Evolutionary conservation across 257 asterid genomes (phyloP), one percentile per base, ranked within the genome.

Genomic region (Datura wrightii): DNA sequence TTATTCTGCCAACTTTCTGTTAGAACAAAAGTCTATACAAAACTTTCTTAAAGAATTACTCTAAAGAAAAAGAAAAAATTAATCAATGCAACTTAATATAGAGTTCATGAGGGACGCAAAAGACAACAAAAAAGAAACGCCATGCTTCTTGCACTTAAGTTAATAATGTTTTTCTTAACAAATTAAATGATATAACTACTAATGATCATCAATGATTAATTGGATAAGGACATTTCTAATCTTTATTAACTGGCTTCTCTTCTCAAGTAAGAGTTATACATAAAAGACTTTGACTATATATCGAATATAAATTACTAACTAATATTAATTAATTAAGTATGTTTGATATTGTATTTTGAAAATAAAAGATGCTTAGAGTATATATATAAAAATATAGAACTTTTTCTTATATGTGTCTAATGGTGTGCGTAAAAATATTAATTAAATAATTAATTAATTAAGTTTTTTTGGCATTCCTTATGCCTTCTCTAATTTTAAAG

Each of bases 401-500:
- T 71, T 72, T 19, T 19, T 72, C 5, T 9, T 19, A 19, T 67
- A 39, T 74, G n/a, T 74, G 19, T 74, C 44, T 48, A 24, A 76
- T 76, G 62, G 13, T 31, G 15, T 31, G 82, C 46, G 5, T 52
- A 78, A 31, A 74, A 31, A 52, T 52, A 50, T 76, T 3, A 52
- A 6, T 24, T 24, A 24, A 24, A 0, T 24, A 24, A 24, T 24
- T 24, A 24, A 24, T 24, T 24, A 24, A 24, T 24, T 24, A 24
- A 24, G 0, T 24, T 24, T 24, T 24, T 24, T 24, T 24, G 60
- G 48, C 31, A 13, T 14, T 78, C 14, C 8, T 78, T 39, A 79
- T 50, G 88, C 18, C 79, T 80, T 85, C 81, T 84, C 87, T 48
- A 42, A 79, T 54, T 58, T 67, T 72, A 48, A 87, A 53, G 65